Conservation (phyloP, 139 green algal genomes). For the Deuterostichococcus epilithicus region DNA sequence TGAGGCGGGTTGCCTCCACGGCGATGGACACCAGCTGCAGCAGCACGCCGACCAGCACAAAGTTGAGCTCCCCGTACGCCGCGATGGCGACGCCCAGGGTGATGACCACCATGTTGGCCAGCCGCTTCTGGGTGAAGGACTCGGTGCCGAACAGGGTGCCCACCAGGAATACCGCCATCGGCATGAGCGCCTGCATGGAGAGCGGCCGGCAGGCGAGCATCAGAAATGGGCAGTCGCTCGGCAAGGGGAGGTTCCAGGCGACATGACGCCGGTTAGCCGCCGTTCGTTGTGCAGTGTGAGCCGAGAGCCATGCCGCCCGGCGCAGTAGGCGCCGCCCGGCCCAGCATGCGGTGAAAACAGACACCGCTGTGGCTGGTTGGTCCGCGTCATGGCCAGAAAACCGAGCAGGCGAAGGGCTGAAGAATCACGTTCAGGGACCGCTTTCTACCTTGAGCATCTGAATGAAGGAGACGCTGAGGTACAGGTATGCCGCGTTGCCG, state of each 20-base stretch:
- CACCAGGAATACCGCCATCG: slow-evolving; percentile 23
- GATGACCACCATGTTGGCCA: slow-evolving; percentile 84
- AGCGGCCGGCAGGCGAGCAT: neutral
- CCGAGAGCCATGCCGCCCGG: too few relatives aligned
- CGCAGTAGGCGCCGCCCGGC: neutral
- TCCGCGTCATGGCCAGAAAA: too few relatives aligned
- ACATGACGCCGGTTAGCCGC: too few relatives aligned
- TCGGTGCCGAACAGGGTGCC: slow-evolving; percentile 72
- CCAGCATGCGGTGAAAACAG: slow-evolving; percentile 37
- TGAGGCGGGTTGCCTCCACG: slow-evolving; percentile 64
- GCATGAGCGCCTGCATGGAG: slow-evolving; percentile 22
- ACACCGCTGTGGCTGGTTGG: too few relatives aligned
- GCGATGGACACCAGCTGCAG: slow-evolving; percentile 81
- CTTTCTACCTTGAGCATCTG: slow-evolving; percentile 45
- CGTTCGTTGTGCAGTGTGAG: too few relatives aligned
- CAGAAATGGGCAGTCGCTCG: too few relatives aligned
- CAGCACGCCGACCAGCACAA: slow-evolving; percentile 73
- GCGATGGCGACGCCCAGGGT: slow-evolving; percentile 81
- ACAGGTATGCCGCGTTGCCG: slow-evolving; percentile 48
- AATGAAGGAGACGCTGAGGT: slow-evolving; percentile 48
- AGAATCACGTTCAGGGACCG: too few relatives aligned
- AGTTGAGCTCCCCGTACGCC: slow-evolving; percentile 71
- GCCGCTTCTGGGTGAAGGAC: slow-evolving; percentile 42
- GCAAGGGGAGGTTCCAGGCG: too few relatives aligned
- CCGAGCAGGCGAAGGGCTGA: too few relatives aligned